Base-by-base conservation (phyloP, 2,329 filamentous ascomycete species). In the Drechslerella coelobrocha region DNA sequence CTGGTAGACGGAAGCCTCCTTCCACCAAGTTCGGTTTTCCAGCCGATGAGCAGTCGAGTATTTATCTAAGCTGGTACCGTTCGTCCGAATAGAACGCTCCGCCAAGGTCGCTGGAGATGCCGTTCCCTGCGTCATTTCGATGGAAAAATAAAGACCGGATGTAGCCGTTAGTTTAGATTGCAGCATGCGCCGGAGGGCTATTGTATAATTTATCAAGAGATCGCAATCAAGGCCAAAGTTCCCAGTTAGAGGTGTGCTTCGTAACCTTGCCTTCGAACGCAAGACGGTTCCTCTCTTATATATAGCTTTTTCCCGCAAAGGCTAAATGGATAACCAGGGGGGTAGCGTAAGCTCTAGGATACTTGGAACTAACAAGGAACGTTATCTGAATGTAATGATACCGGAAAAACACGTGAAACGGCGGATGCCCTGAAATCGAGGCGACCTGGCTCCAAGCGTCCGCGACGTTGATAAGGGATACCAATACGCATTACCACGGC, bases 1-100 rank as follows among this genome's bases (percentile, higher is more conserved):
- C 76, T 85, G 82, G 53, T 81, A 83, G 54, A 82, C 80, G 7
- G 78, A 78, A 0, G 80, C 80, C 23, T 80, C 79, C 72, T 82
- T 83, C 81, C 81, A 83, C 80, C 80, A 82, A 0, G 79, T 53
- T 19, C 62, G 23, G 29, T 65, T 65, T 26, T 62, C 59, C 2
- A 50, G 59, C 10, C 48, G n/a, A 10, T 50, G 31, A 10, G 27
- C 54, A 8, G 2, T 8, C 9, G 14, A 14, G n/a, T 14, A 9
- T 3, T 14, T 12, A 10, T 45, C 9, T 6, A 48, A 8, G 9
- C 5, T 9, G 14, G 6, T 8, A 9, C 3, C 48, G 47, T 62
- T 45, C 1, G 48, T 54, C 7, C 54, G 48, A 17, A 54, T 9
- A 23, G 37, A 8, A 9, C 37, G 7, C 17, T 62, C 59, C 14